Evolutionary conservation across 2,329 filamentous ascomycete species (phyloP), one percentile per base, ranked within the genome.

Genomic region (Ramularia endophylla): DNA sequence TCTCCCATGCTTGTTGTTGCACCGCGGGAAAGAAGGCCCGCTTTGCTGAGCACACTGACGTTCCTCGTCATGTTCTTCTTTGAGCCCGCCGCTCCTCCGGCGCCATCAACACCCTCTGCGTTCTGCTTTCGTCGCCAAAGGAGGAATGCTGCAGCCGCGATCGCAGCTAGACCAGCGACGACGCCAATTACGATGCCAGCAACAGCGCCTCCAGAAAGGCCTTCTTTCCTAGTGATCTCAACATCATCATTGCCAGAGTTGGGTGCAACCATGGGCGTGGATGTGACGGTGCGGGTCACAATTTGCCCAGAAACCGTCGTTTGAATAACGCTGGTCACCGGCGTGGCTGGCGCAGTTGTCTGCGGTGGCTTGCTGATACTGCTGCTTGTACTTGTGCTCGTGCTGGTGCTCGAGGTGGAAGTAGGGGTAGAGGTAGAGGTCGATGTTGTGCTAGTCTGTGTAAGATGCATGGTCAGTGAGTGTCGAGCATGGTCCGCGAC

Each of bases 41-140:
- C 62, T 53, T 64, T 68, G 55, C 69, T 72, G 52, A 73, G 62
- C 11, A 70, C 68, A 55, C 69, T 72, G 13, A 63, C 62, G 41
- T 72, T 71, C 15, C 70, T 59, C 20, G 49, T 52, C 37, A 54
- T 49, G 25, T 47, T 51, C 25, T 51, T 49, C 25, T 47, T 42
- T 8, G 40, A 40, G 29, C 43, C 38, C 28, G 31, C 36, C 22
- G 38, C 40, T 31, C 44, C 36, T 6, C 41, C 47, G 42, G 32
- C 38, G 18, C 30, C 34, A 30, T 44, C 46, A 28, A 38, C 46
- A 22, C 40, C 32, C 20, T 47, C 38, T 27, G 50, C 52, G 27
- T 55, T 55, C 27, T 50, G 48, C 12, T 58, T 61, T 36, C 65
- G 59, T 54, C 64, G 61, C 33, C 68, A 61, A 20, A 69, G 49